Percentiles rank a stretch among this genome's conserved stretches.
Evolutionary conservation across 306 rosid genomes (phyloP).

Genomic region (Urtica urens): DNA sequence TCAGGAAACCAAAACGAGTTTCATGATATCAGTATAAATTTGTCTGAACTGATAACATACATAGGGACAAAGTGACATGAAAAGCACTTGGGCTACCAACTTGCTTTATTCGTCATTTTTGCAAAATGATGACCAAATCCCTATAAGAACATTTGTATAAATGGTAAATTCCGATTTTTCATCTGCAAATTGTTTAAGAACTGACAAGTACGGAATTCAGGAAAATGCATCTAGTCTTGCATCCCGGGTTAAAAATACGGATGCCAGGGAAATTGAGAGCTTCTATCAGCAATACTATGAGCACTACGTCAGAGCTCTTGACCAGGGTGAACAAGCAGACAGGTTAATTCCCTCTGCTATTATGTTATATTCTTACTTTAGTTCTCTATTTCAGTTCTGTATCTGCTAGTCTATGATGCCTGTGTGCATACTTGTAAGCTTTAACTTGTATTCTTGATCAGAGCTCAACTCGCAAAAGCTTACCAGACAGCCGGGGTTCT

Average conservation of each 20-base stretch:
- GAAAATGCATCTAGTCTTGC: slow-evolving; percentile 74
- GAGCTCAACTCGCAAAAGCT: slow-evolving; percentile 94
- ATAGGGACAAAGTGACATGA: too few relatives aligned
- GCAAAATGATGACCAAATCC: too few relatives aligned
- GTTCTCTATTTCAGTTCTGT: neutral
- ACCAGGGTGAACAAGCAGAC: slow-evolving; percentile 87
- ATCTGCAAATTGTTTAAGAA: too few relatives aligned
- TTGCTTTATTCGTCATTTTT: too few relatives aligned
- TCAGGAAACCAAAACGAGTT: neutral
- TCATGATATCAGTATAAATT: neutral
- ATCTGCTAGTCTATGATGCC: too few relatives aligned
- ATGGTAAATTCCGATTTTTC: too few relatives aligned
- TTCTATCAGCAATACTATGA: slow-evolving; percentile 92
- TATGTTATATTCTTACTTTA: neutral
- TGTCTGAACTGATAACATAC: too few relatives aligned
- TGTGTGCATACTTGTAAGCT: neutral
- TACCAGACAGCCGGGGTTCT: slow-evolving; percentile 91
- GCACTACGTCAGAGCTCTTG: slow-evolving; percentile 76
- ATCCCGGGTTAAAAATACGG: slow-evolving; percentile 68
- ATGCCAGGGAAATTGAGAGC: slow-evolving; percentile 86
- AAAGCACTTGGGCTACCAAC: too few relatives aligned
- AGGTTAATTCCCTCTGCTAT: slow-evolving; percentile 28
- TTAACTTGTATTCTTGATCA: slow-evolving; percentile 23
- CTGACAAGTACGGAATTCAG: slow-evolving; percentile 35
- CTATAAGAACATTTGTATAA: too few relatives aligned